phyloP scores from a whole-genome alignment of 495 filamentous ascomycete genomes.

The Talaromyces thailandensis region DNA sequence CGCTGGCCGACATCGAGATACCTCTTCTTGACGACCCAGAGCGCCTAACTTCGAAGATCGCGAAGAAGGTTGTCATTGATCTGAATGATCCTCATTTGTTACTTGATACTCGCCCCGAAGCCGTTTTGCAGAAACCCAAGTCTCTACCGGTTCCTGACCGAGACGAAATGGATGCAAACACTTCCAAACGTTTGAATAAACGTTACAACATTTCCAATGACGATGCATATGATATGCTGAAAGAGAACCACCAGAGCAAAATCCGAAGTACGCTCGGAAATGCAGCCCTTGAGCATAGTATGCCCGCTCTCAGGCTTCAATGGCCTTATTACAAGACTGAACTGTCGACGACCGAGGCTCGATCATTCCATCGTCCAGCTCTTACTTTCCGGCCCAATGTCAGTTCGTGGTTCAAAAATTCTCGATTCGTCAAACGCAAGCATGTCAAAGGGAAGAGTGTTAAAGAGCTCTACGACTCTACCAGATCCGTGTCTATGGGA shows the following conservation, averaged over 20 bases:
- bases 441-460: conserved; percentile 64
- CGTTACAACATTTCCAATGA: conserved; percentile 96
- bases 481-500: conserved; percentile 69
- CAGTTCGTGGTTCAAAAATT: conserved; percentile 43
- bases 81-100: conserved; percentile 84
- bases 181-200: conserved; percentile 45
- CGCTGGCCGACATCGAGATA: conserved; percentile 36
- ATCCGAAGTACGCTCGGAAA: conserved; percentile 84
- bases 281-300: conserved; percentile 77
- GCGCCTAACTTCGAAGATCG: conserved; percentile 53
- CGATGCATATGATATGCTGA: conserved; percentile 86
- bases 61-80: conserved; percentile 73
- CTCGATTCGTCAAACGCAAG: conserved; percentile 57
- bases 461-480: conserved; percentile 62
- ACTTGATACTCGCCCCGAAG: conserved; percentile 52
- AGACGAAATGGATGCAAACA: conserved; percentile 30
- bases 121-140: conserved; percentile 34
- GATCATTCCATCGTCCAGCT: conserved; percentile 82
- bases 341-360: conserved; percentile 65
- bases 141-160: conserved; percentile 21
- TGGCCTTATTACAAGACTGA: conserved; percentile 92
- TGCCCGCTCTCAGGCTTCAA: conserved; percentile 81
- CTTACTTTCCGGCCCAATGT: conserved; percentile 54
- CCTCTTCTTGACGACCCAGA: conserved; percentile 54
- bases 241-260: conserved; percentile 94